Conservation (phyloP, 257 asterid species). For the Solanum verrucosum region DNA sequence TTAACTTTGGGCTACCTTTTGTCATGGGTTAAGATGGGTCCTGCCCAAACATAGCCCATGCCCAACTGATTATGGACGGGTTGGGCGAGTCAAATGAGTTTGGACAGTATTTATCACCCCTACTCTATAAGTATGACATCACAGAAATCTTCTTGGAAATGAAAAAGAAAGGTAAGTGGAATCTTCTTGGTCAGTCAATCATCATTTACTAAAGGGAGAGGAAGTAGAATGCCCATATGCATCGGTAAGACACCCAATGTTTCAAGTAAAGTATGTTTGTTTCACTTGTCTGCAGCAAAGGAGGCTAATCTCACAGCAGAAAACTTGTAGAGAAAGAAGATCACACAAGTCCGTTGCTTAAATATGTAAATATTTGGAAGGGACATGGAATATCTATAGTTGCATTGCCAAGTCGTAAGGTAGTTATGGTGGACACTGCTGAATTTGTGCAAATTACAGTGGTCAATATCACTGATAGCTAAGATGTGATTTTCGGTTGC, state of each 20-base stretch:
- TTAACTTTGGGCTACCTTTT: neutral
- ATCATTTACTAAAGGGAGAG: neutral
- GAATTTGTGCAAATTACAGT: neutral
- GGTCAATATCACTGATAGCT: neutral
- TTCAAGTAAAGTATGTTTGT: neutral
- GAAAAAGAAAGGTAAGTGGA: neutral
- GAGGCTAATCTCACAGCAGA: neutral
- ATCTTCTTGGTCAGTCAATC: neutral
- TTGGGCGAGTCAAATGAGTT: neutral
- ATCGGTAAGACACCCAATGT: neutral
- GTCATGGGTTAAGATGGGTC: neutral
- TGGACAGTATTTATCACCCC: neutral
- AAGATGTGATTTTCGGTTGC: neutral
- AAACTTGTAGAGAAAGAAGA: neutral
- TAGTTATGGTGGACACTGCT: neutral
- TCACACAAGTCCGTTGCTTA: neutral
- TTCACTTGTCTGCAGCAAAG: neutral
- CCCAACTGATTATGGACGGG: neutral
- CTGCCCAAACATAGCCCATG: neutral
- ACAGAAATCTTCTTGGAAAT: neutral
- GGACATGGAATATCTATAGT: neutral
- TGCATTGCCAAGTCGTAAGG: neutral
- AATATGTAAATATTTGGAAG: neutral
- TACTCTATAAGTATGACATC: neutral
- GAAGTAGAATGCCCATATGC: neutral